These are phyloP conservation scores for Fusarium nurragi DNA, from an alignment of 2,329 filamentous ascomycete genomes.

Conservation along the genomic window DNA sequence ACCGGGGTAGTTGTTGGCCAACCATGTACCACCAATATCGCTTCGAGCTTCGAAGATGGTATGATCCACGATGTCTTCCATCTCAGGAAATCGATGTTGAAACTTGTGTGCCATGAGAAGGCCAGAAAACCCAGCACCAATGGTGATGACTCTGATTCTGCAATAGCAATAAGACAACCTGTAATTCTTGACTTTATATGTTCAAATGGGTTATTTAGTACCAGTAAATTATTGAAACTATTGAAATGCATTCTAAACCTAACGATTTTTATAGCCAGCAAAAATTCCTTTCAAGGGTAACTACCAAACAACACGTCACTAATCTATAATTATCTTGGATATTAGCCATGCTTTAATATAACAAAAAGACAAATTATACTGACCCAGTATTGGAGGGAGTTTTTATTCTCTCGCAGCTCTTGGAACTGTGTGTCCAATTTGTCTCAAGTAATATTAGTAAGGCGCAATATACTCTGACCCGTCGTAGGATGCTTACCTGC, in stretches of 20 bases:
- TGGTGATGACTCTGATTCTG: conserved; percentile 48
- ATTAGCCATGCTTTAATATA: not conserved
- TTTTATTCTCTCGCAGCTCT: not conserved
- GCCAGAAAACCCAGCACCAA: conserved; percentile 49
- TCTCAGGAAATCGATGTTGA: conserved; percentile 48
- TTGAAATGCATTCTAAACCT: not conserved
- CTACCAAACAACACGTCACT: no score
- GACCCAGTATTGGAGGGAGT: not conserved
- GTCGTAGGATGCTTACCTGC: not conserved
- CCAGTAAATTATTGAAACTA: no score
- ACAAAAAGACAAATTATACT: not conserved
- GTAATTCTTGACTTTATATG: no score
- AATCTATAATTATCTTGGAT: not conserved
- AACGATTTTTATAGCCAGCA: rapidly evolving
- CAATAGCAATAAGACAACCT: no score
- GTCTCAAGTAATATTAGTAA: not conserved
- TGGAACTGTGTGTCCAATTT: not conserved
- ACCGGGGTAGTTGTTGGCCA: conserved; percentile 45
- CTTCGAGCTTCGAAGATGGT: conserved; percentile 46
- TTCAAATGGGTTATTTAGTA: no score
- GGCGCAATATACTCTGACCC: not conserved
- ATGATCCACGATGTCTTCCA: conserved; percentile 40
- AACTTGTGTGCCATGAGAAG: conserved; percentile 50
- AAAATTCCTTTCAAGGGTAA: not conserved
- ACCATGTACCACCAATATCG: conserved; percentile 49